Conservation (phyloP, 352 stramenopile species). For the Peronospora tabacina region DNA sequence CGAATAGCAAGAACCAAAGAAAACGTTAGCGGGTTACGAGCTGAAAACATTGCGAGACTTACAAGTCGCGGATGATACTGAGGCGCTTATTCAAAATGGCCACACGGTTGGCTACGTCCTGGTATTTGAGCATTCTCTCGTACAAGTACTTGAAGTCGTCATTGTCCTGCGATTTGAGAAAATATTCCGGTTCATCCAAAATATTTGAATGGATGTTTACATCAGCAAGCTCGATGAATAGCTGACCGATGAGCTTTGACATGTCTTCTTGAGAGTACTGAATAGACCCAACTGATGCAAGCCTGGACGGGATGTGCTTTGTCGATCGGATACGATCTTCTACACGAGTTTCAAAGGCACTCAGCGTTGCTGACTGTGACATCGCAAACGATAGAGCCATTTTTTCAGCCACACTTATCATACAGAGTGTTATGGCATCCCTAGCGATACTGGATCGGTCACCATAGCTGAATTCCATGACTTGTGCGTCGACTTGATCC, state of each 20-base stretch:
- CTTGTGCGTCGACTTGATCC: slow-evolving; percentile 45
- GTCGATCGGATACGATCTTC: slow-evolving; percentile 78
- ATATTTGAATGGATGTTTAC: slow-evolving; percentile 93
- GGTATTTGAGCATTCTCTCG: slow-evolving; percentile 85
- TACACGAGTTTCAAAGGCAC: slow-evolving; percentile 87
- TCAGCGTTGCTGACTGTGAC: slow-evolving; percentile 87
- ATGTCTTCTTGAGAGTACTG: slow-evolving; percentile 85
- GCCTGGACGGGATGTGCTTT: slow-evolving; percentile 80
- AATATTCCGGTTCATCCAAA: slow-evolving; percentile 89
- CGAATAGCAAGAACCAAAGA: slow-evolving; percentile 6
- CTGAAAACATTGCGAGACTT: slow-evolving; percentile 14
- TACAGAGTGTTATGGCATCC: slow-evolving; percentile 76
- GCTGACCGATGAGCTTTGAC: slow-evolving; percentile 86
- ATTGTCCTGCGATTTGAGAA: slow-evolving; percentile 75
- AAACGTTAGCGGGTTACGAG: slow-evolving; percentile 5
- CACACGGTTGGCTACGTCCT: slow-evolving; percentile 87
- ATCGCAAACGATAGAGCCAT: slow-evolving; percentile 89
- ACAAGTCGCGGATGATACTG: slow-evolving; percentile 88
- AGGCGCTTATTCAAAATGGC: slow-evolving; percentile 91
- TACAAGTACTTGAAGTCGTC: slow-evolving; percentile 89
- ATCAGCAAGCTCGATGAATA: slow-evolving; percentile 84
- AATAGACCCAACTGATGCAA: slow-evolving; percentile 83
- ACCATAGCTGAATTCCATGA: slow-evolving; percentile 60
- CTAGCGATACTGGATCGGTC: slow-evolving; percentile 49
- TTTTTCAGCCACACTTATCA: slow-evolving; percentile 71